Base-by-base conservation (phyloP, 2,329 filamentous ascomycete species). In the Phialophora verrucosa region DNA sequence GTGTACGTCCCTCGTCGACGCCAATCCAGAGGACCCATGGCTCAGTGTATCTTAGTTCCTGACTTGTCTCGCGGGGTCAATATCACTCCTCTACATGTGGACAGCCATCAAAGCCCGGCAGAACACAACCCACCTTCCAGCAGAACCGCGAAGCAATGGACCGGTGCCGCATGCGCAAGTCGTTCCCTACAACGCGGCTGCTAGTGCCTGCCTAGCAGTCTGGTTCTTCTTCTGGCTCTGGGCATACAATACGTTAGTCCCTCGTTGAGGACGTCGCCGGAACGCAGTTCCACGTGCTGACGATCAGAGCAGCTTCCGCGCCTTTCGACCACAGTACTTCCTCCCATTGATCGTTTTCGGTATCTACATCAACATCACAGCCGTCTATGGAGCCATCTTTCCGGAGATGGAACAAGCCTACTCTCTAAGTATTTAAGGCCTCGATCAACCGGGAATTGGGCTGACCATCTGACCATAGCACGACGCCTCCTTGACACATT, bases 141-240 rank as follows among this genome's bases (percentile, higher is more conserved):
- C 54, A 3, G 59, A 66, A 60, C 38, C 61, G 35, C 60, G 44
- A n/a, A 66, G 47, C 38, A 63, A 66, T 51, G 67, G 67, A 17
- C 67, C 67, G 8, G 67, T 69, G 8, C 64, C 67, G 4, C 51
- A 60, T 12, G 63, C 67, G 11, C 65, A 70, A 57, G 78, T 76
- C 3, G 68, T 73, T 3, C 72, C 76, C 2, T 93, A 92, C 78
- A 92, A 92, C 74, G 88, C 89, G 4, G 90, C 88, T 27, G 89
- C 91, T 56, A 86, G 88, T 1, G 89, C 85, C 0, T 90, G 92
- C 0, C 87, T 87, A 63, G 90, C 80, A 0, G 79, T 92, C 1
- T 92, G 89, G 88, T 81, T 93, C 1, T 90, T 92, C 75, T 84
- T 87, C 63, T 85, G 87, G 74, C 90, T 91, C 17, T 69, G 67